A percentile compares a stretch with the other conserved stretches of the same genome.
Conservation (phyloP, 495 filamentous ascomycete genomes). For the Margaritispora aquatica region DNA sequence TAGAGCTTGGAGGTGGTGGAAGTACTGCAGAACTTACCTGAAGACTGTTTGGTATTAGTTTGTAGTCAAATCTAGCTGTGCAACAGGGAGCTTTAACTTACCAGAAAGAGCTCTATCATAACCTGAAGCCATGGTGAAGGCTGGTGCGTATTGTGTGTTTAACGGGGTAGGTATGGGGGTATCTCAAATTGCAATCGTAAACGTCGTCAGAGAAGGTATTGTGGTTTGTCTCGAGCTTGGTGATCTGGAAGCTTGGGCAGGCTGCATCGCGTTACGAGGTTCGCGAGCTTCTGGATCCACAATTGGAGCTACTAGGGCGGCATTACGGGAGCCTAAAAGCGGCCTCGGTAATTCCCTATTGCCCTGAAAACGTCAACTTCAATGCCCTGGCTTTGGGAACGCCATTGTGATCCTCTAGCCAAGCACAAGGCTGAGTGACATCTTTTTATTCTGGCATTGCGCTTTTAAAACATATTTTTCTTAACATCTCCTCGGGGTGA, state of each 20-base stretch:
- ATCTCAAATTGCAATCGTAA: background rate
- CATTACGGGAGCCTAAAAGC: background rate
- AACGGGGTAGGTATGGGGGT: constrained; percentile 4
- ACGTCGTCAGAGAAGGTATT: background rate
- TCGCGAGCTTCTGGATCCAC: constrained; percentile 9
- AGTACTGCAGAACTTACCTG: constrained; percentile 41
- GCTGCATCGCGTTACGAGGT: constrained; percentile 22
- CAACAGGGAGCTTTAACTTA: constrained; percentile 37
- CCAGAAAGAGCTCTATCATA: constrained; percentile 94
- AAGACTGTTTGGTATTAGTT: constrained; percentile 54
- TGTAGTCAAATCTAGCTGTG: constrained; percentile 5
- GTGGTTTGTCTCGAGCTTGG: constrained; percentile 16
- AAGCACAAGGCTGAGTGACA: background rate
- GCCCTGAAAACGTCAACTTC: no score
- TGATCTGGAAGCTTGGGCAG: constrained; percentile 17
- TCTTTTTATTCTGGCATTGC: background rate
- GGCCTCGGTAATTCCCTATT: background rate
- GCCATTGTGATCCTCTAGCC: background rate
- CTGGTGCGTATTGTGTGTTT: background rate
- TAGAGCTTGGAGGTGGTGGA: constrained; percentile 32
- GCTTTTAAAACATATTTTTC: no score
- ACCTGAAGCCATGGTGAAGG: constrained; percentile 64
- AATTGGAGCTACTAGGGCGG: background rate
- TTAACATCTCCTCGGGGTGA: no score
- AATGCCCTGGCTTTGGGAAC: no score